These are phyloP conservation scores for Naganishia cerealis DNA, from an alignment of 1,284 basidiomycete species.

Conservation along the genomic window DNA sequence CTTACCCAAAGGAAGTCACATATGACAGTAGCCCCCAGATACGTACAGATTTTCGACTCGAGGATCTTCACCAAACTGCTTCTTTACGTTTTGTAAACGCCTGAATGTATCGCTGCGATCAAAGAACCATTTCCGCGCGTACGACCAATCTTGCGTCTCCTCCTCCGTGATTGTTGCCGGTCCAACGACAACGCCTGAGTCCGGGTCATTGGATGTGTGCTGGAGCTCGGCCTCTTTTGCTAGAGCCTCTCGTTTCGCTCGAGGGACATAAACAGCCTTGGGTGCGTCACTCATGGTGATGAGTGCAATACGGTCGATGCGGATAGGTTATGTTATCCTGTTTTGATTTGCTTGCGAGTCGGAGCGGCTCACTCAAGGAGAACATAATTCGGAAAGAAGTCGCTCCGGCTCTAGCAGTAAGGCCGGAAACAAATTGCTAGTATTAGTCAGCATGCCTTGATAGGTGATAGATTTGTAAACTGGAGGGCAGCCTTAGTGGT, in stretches of 20 bases:
- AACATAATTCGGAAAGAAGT: too few relatives aligned
- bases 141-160: constrained; percentile 19
- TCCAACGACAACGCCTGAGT: background rate
- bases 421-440: too few relatives aligned
- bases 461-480: too few relatives aligned
- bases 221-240: constrained; percentile 15
- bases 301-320: background rate
- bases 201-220: background rate
- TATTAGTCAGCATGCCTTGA: too few relatives aligned
- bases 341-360: too few relatives aligned
- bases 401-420: too few relatives aligned
- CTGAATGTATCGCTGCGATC: constrained; percentile 28
- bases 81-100: constrained; percentile 30
- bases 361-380: too few relatives aligned
- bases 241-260: constrained; percentile 27
- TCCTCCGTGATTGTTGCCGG: constrained; percentile 9
- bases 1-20: background rate
- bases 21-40: too few relatives aligned
- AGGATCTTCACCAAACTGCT: constrained; percentile 31
- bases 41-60: constrained; percentile 30
- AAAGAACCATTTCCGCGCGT: constrained; percentile 30
- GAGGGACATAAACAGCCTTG: constrained; percentile 29
- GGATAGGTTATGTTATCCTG: too few relatives aligned
- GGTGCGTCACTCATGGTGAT: background rate
- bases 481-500: too few relatives aligned